Evolutionary conservation across 495 filamentous ascomycete species (phyloP).

Genomic region (Podospora sp.): DNA sequence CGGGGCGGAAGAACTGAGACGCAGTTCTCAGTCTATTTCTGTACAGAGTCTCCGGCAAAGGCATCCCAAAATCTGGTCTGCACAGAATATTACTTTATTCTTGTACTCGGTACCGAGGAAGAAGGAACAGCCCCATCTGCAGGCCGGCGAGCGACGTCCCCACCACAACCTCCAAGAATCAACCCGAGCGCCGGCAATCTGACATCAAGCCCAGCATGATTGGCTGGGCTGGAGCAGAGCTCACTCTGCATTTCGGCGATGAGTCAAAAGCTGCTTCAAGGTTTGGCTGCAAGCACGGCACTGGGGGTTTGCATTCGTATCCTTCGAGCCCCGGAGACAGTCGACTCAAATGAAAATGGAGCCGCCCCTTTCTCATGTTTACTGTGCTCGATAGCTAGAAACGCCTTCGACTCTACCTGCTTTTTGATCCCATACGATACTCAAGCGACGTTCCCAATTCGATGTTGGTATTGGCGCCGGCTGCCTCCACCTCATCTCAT

Average conservation of each 20-base stretch:
- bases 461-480: neutral
- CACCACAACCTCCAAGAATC: conserved; percentile 7
- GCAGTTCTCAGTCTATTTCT: conserved; percentile 15
- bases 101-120: conserved; percentile 27
- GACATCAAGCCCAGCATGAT: conserved; percentile 1
- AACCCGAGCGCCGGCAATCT: conserved; percentile 1
- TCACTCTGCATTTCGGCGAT: conserved; percentile 14
- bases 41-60: neutral
- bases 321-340: conserved; percentile 10
- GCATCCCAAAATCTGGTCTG: neutral
- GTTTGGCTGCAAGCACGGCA: neutral
- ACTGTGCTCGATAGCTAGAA: neutral
- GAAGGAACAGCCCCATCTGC: conserved; percentile 30
- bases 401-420: neutral
- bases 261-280: conserved; percentile 22
- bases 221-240: conserved; percentile 1
- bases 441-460: neutral
- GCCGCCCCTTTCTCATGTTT: neutral
- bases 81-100: conserved; percentile 28
- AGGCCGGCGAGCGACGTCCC: conserved; percentile 36
- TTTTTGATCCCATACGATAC: neutral
- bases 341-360: conserved; percentile 22
- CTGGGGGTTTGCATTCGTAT: neutral
- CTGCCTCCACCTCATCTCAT: neutral
- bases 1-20: conserved; percentile 19